Conservation (phyloP, 2,329 filamentous ascomycete species). For the Aspergillus aculeatus region DNA sequence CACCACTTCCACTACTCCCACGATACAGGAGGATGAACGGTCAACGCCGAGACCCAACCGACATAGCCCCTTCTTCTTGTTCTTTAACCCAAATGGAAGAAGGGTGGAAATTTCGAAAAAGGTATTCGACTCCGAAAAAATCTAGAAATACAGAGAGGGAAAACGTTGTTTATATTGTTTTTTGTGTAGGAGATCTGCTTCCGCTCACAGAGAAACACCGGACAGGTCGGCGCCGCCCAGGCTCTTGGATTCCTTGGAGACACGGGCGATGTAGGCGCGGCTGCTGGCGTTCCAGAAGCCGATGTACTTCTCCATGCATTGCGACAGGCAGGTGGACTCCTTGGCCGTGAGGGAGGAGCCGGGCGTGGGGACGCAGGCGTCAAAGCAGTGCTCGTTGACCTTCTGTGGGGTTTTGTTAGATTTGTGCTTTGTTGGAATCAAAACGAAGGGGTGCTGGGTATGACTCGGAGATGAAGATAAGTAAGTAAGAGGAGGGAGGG, state of each 20-base stretch:
- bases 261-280: constrained; percentile 61
- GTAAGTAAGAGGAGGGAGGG: not conserved
- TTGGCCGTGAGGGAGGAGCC: constrained; percentile 63
- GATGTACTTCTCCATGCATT: constrained; percentile 86
- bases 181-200: no score
- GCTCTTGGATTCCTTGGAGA: constrained; percentile 59
- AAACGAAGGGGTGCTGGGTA: no score
- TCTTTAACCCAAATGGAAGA: no score
- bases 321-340: constrained; percentile 69
- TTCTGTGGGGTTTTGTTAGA: constrained; percentile 51
- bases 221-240: constrained; percentile 18
- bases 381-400: constrained; percentile 79
- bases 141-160: no score
- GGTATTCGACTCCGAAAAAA: no score
- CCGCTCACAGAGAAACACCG: constrained; percentile 17
- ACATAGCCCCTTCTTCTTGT: no score
- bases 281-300: constrained; percentile 74
- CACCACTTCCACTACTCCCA: no score
- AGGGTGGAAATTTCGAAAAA: no score
- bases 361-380: constrained; percentile 69
- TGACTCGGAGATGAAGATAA: no score
- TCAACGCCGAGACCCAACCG: no score
- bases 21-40: no score
- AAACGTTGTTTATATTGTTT: no score
- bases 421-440: not conserved